Evolutionary conservation across 768 basidiomycete genomes (phyloP), one percentile per base, ranked within the genome.

Genomic region (Tylopilus felleus): DNA sequence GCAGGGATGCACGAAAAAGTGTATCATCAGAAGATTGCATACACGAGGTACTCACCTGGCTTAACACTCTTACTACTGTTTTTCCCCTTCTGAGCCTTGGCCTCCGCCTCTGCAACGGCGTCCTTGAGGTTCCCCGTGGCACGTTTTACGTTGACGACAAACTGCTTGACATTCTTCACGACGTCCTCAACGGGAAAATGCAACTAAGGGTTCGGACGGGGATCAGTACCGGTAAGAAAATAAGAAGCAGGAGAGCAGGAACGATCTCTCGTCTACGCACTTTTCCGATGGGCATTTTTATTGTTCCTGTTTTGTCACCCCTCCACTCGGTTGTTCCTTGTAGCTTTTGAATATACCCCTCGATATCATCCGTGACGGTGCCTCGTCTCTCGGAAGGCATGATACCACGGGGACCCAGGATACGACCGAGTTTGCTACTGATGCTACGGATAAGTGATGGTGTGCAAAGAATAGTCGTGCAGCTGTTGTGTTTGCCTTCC

Each of bases 371-470:
- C 2, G 92, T 91, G 19, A 98, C 96, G 1, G 95, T 95, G 5
- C 97, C 97, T 53, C 94, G 81, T 69, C 94, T 85, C 57, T 88
- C 91, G 8, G 90, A 89, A 12, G 97, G 97, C 95, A 99, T 97
- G 42, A 98, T 74, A 52, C 96, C 96, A 49, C 91, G 83, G 39
- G 93, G 95, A 62, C 96, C 84, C 72, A 90, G 75, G 71, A 88
- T 73, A 74, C 90, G 74, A 69, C 84, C 94, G 3, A 98, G 79
- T 64, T 81, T 85, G 5, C 88, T 84, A 13, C 88, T 86, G 57
- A 98, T 90, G 29, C 84, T 72, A 42, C 83, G 80, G 50, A 93
- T 82, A 64, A 96, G 83, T 14, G 82, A 79, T 4, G 91, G 84
- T 0, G 91, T 91, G 49, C 88, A 90, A 25, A 98, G 79, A 61